Evolutionary conservation across 2,329 filamentous ascomycete species (phyloP), one percentile per base, ranked within the genome.

Genomic region (Mycocentrospora acerina): DNA sequence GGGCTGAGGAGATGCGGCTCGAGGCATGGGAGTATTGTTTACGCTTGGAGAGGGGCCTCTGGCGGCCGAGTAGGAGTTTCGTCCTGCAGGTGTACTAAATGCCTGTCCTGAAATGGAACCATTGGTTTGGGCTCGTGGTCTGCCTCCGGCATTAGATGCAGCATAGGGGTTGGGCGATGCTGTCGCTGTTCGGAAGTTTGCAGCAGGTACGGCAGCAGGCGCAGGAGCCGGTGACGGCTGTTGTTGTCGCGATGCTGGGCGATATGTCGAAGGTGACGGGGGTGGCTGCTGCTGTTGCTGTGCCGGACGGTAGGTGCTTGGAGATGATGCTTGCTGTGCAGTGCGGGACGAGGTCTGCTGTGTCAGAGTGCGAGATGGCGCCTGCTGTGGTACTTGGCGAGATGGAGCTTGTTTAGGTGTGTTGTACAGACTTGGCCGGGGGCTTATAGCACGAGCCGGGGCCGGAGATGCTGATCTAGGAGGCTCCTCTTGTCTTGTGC

Each of bases 161-260:
- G 64, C 72, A 56, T 86, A 86, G 1, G 82, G 81, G 43, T 84
- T 86, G 0, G 85, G 84, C 3, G 82, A 85, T 19, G 49, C 49
- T 37, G 57, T 45, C 25, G 25, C 25, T 24, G 46, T 31, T 14
- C 26, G 40, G 29, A 37, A 42, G 14, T 36, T 40, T 22, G 31
- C 27, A 17, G 38, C 35, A 28, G 44, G 35, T n/a, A n/a, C n/a
- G n/a, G n/a, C n/a, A 29, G 44, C 11, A 14, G 25, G 25, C 5
- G 25, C n/a, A 7, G 50, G 43, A 28, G 50, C 45, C 24, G 50
- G 43, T 26, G 50, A 44, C 19, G 36, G 42, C 37, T 44, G 41
- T 17, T 39, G 36, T 25, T 44, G 42, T 18, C 42, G 42, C 16
- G 40, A 37, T n/a, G 34, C 29, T 25, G 42, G 34, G 9, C 42